These are phyloP conservation scores for Apodospora peruviana DNA, from an alignment of 495 filamentous ascomycete genomes.

Conservation along the genomic window DNA sequence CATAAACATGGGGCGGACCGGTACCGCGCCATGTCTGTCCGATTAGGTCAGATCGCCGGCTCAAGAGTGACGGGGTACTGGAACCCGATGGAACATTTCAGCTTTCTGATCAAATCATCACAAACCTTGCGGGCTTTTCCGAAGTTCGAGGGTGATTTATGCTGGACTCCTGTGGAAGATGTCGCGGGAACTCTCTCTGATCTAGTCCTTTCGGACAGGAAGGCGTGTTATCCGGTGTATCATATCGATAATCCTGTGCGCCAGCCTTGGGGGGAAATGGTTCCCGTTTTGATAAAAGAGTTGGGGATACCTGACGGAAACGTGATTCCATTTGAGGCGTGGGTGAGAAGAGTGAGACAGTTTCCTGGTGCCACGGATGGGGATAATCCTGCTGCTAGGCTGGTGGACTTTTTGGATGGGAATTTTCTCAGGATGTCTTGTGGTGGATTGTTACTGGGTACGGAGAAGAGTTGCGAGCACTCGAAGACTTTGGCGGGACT, in stretches of 20 bases:
- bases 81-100: constrained; percentile 46
- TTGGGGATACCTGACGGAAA: constrained; percentile 31
- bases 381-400: constrained; percentile 42
- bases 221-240: constrained; percentile 39
- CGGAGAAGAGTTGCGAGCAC: constrained; percentile 33
- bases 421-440: constrained; percentile 51
- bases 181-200: constrained; percentile 36
- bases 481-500: constrained; percentile 30
- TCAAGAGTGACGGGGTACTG: constrained; percentile 45
- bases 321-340: constrained; percentile 39
- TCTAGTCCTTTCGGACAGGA: constrained; percentile 5
- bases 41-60: constrained; percentile 47
- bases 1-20: constrained; percentile 29
- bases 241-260: constrained; percentile 52
- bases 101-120: constrained; percentile 46
- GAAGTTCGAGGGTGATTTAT: constrained; percentile 34
- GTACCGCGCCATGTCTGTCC: constrained; percentile 40
- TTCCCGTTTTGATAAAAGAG: constrained; percentile 33
- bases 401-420: constrained; percentile 46
- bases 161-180: constrained; percentile 47
- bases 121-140: constrained; percentile 43
- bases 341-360: constrained; percentile 38
- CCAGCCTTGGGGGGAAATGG: constrained; percentile 44
- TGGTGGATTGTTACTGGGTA: constrained; percentile 44
- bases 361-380: constrained; percentile 17